Evolutionary conservation across 2,329 filamentous ascomycete species (phyloP), one percentile per base, ranked within the genome.

Genomic region (Thelonectria olida): DNA sequence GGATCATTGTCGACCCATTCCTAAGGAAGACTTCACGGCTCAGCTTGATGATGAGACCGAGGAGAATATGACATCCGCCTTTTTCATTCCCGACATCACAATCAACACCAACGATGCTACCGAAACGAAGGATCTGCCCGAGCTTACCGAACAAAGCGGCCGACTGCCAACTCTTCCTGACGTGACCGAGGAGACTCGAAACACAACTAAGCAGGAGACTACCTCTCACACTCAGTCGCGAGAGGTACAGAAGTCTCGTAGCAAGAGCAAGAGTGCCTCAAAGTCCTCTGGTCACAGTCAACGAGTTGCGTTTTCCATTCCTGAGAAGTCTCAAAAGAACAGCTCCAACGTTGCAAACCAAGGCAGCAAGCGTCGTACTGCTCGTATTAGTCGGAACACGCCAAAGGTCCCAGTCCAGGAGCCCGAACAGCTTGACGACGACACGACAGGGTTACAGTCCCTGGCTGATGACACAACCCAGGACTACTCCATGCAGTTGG

Each of bases 61-160:
- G 49, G 83, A 86, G 38, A 85, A 86, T 64, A 85, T 87, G 81
- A 87, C 85, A 0, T 87, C 85, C 6, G 85, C 83, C 4, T 83
- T 86, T 67, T 85, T 87, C 66, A 77, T 87, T 58, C 84, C 85
- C 20, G 85, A 88, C 63, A 86, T 87, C 62, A 87, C 85, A 2
- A 77, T 86, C 31, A 80, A 84, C 56, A 78, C 75, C 4, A 79
- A 80, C 54, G 74, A 76, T 20, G 72, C 70, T 58, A 76, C 73
- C 4, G 72, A 73, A 48, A 74, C 72, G 2, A 71, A 71, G 49
- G 74, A 78, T 5, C 60, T 73, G 31, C 72, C 71, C 2, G 76
- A 77, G 39, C 61, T 74, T 48, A 76, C 75, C 2, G 73, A 74
- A 5, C 72, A 76, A 25, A 78, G 72, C 50, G 70, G 71, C 19